phyloP scores from a whole-genome alignment of 805 yeast species.

The Millerago galiae region DNA sequence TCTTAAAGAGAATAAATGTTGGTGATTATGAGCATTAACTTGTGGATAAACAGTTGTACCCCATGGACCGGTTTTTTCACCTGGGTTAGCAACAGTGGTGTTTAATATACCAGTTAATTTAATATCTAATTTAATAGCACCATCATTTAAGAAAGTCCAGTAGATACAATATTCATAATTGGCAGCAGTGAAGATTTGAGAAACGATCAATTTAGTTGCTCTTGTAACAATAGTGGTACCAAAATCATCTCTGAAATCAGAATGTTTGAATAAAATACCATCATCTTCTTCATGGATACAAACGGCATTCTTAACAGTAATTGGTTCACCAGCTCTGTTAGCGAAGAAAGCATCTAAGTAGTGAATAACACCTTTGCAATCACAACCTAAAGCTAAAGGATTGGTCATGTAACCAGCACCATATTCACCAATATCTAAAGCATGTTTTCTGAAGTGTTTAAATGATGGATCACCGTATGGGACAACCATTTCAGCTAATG shows the following conservation, averaged over 20 bases:
- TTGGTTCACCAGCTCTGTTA: slow-evolving; percentile 60
- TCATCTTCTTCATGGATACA: slow-evolving; percentile 87
- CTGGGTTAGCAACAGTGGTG: slow-evolving; percentile 59
- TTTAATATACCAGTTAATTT: slow-evolving; percentile 79
- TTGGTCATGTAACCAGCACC: slow-evolving; percentile 86
- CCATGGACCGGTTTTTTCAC: slow-evolving; percentile 67
- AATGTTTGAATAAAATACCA: slow-evolving; percentile 72
- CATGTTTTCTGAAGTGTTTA: slow-evolving; percentile 83
- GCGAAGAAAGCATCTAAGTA: slow-evolving; percentile 76
- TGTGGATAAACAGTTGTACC: slow-evolving; percentile 77
- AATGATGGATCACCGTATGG: slow-evolving; percentile 76
- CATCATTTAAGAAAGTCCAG: slow-evolving; percentile 81
- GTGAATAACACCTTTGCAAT: slow-evolving; percentile 81
- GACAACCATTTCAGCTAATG: slow-evolving; percentile 77
- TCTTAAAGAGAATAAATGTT: slow-evolving; percentile 74
- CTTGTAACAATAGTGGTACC: slow-evolving; percentile 70
- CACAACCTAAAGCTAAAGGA: slow-evolving; percentile 73
- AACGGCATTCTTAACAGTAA: slow-evolving; percentile 68
- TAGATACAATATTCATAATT: slow-evolving; percentile 81
- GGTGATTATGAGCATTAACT: slow-evolving; percentile 82
- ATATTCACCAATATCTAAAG: slow-evolving; percentile 81
- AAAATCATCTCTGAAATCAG: slow-evolving; percentile 77
- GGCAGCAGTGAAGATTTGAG: slow-evolving; percentile 83
- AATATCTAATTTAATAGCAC: slow-evolving; percentile 72
- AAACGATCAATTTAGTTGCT: slow-evolving; percentile 65